These are phyloP conservation scores for Sarcocystis neurona DNA, from an alignment of 169 alveolate species.

Conservation along the genomic window DNA sequence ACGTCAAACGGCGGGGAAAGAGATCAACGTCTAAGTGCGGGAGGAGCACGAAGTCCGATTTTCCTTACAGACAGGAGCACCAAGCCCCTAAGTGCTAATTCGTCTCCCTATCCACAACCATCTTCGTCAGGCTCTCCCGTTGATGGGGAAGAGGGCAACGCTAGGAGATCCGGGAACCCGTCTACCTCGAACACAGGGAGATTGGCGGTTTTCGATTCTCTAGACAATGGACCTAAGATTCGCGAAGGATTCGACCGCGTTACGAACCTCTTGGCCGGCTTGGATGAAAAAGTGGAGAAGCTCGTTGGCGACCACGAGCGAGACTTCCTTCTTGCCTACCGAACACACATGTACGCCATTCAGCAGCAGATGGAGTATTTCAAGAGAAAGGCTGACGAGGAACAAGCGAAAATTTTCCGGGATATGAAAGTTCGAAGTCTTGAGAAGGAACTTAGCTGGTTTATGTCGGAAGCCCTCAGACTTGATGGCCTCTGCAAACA, in stretches of 20 bases:
- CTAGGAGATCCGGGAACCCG: too few relatives aligned
- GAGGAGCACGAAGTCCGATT: too few relatives aligned
- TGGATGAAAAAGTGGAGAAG: conserved; percentile 51
- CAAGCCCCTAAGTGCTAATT: too few relatives aligned
- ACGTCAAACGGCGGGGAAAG: too few relatives aligned
- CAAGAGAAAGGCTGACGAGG: conserved; percentile 54
- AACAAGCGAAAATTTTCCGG: conserved; percentile 20
- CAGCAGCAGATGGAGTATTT: conserved; percentile 52
- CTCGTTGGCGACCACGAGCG: conserved; percentile 64
- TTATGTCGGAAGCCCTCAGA: conserved; percentile 66
- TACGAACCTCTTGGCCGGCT: background rate
- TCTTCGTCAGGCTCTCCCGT: too few relatives aligned
- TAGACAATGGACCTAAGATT: conserved; percentile 5
- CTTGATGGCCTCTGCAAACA: conserved; percentile 66
- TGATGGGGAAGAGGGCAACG: too few relatives aligned
- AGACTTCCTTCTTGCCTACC: conserved; percentile 63
- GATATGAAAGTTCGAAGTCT: conserved; percentile 45
- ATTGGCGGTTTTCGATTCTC: background rate
- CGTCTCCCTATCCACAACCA: too few relatives aligned
- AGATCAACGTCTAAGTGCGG: too few relatives aligned
- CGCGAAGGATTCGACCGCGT: conserved; percentile 18
- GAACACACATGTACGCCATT: conserved; percentile 61
- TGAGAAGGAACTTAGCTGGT: conserved; percentile 66
- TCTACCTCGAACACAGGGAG: too few relatives aligned
- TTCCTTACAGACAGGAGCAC: too few relatives aligned